Base-by-base conservation (phyloP, 805 yeast genomes). In the Saccharomycopsis sp. region DNA sequence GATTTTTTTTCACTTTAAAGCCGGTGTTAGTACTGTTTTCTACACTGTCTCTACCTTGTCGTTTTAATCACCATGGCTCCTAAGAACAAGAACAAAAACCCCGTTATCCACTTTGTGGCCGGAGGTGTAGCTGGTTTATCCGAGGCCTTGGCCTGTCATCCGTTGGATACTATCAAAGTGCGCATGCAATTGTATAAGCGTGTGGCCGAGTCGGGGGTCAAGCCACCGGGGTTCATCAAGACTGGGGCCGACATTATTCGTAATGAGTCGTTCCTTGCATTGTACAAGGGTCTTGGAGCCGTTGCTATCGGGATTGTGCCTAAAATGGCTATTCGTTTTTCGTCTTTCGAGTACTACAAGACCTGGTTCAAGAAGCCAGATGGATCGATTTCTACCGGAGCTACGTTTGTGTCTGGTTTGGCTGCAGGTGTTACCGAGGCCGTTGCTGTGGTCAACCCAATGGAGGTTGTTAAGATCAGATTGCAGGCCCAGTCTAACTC, bases 361-460 rank as follows among this genome's bases (percentile, higher is more conserved):
- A 78, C 84, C 12, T 71, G 83, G 59, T 78, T 93, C 63, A 80
- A 82, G 42, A 81, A 83, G 60, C 78, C 78, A 55, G 82, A 88
- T 56, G 87, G 90, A 24, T 73, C 77, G 12, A 84, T 90, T 57
- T 70, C 87, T 49, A 87, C 97, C 3, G 81, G 82, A 53, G 80
- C 83, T 66, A 89, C 92, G 9, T 93, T 93, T 70, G 64, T 88
- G 55, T 92, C 97, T 51, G 99, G 99, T 75, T 94, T 93, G 24
- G 92, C 96, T 72, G 98, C 99, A 19, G 99, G 99, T 75, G 78
- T 89, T 70, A 89, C 97, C 54, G 99, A 93, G 74, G 97, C 98
- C 1, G 92, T 94, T 58, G 74, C 87, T 60, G 93, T 93, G 59
- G 99, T 93, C 49, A 94, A 90, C 71, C 98, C 98, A 52, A 93